Conservation (phyloP, 306 rosid species). For the Pyrus pyrifolia region DNA sequence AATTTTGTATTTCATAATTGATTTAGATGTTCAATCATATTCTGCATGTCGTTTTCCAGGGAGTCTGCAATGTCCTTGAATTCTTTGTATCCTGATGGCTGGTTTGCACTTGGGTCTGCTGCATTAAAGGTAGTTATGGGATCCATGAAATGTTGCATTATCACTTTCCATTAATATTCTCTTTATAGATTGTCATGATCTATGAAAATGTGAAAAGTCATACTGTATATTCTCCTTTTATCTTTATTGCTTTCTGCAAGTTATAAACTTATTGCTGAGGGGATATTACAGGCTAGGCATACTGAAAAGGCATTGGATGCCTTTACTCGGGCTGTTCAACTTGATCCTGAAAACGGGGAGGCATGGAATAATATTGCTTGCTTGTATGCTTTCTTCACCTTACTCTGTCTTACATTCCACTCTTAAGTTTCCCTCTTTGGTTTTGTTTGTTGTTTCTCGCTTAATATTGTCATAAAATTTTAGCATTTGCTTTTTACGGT, state of each 20-base stretch:
- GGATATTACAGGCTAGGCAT: constrained; percentile 70
- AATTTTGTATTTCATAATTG: background rate
- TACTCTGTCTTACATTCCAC: background rate
- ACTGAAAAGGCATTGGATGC: constrained; percentile 89
- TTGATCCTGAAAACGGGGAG: constrained; percentile 97
- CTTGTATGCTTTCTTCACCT: constrained; percentile 51
- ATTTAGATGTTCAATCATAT: background rate
- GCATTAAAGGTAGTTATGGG: constrained; percentile 71
- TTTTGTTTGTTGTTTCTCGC: background rate
- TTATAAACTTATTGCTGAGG: constrained; percentile 17
- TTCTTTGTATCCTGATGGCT: constrained; percentile 87
- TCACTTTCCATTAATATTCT: constrained; percentile 4
- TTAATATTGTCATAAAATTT: background rate
- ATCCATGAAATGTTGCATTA: constrained; percentile 10
- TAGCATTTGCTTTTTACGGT: background rate
- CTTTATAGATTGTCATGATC: background rate
- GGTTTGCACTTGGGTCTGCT: constrained; percentile 98
- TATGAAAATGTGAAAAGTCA: constrained; percentile 1
- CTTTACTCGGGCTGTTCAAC: constrained; percentile 94
- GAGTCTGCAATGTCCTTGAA: constrained; percentile 97
- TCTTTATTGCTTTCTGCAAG: background rate
- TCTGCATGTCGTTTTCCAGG: constrained; percentile 34
- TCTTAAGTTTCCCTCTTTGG: background rate
- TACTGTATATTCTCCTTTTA: background rate
- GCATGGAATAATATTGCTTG: constrained; percentile 99